A percentile compares a stretch with the other conserved stretches of the same genome.
phyloP scores from a whole-genome alignment of 257 asterid species.

The Salvia miltiorrhiza region DNA sequence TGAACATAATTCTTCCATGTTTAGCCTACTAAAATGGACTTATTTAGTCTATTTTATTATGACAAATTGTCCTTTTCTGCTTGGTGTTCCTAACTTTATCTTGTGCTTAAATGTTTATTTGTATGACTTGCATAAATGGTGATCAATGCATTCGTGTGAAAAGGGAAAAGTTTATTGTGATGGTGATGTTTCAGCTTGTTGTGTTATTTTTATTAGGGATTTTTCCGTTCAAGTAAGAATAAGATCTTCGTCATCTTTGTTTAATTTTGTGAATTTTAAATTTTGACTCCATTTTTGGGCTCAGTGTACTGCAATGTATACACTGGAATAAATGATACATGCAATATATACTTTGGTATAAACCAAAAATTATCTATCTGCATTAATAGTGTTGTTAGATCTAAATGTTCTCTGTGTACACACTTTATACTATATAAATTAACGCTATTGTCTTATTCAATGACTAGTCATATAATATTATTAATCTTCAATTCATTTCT shows the following conservation, averaged over 20 bases:
- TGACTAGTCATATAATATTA: neutral
- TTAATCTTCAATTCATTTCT: neutral
- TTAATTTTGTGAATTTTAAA: neutral
- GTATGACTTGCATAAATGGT: neutral
- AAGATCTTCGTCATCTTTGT: neutral
- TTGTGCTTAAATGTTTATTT: neutral
- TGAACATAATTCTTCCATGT: neutral
- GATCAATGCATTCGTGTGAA: neutral
- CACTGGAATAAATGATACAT: neutral
- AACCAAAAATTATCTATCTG: neutral
- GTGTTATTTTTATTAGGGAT: neutral
- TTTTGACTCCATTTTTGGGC: neutral
- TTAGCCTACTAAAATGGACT: neutral
- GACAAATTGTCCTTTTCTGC: neutral
- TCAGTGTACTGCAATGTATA: neutral
- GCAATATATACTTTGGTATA: neutral
- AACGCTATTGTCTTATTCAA: neutral
- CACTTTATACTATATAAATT: neutral
- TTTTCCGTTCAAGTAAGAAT: neutral
- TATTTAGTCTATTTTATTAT: neutral
- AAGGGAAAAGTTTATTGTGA: neutral
- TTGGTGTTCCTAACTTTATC: neutral
- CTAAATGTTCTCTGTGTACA: slow-evolving; percentile 1
- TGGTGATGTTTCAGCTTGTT: neutral
- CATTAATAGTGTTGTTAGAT: neutral